Evolutionary conservation across 192 early-diverging fungal genomes (phyloP).

Genomic region (Funneliformis geosporum): DNA sequence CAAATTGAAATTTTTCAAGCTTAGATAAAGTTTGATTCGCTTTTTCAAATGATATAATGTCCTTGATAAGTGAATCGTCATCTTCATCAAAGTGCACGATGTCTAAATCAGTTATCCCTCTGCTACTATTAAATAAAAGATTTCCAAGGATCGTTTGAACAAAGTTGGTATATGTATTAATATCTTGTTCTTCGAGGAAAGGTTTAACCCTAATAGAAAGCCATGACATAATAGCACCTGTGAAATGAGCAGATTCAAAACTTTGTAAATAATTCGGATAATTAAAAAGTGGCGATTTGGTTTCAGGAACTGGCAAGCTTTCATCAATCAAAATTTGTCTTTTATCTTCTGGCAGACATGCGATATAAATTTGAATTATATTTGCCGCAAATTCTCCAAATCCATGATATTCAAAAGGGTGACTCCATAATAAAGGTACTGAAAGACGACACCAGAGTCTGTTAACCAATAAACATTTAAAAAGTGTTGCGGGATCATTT

Average conservation of each 20-base stretch:
- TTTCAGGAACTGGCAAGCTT: neutral
- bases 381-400: neutral
- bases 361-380: slow-evolving; percentile 18
- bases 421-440: slow-evolving; percentile 16
- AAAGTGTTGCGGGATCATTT: neutral
- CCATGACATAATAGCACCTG: slow-evolving; percentile 1
- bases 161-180: neutral
- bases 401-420: slow-evolving; percentile 17
- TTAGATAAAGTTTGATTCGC: slow-evolving; percentile 4
- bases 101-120: slow-evolving; percentile 6
- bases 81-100: slow-evolving; percentile 17
- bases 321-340: slow-evolving; percentile 6
- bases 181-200: neutral
- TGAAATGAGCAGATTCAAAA: slow-evolving; percentile 12
- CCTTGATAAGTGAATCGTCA: slow-evolving; percentile 7
- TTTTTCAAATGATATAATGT: slow-evolving; percentile 3
- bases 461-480: slow-evolving; percentile 8
- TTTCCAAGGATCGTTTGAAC: slow-evolving; percentile 8
- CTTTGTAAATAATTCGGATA: slow-evolving; percentile 25
- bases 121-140: slow-evolving; percentile 8
- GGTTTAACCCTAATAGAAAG: neutral
- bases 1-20: slow-evolving; percentile 20
- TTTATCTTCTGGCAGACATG: slow-evolving; percentile 8
- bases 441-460: slow-evolving; percentile 15
- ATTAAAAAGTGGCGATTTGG: neutral